Conservation (phyloP, 192 early-diverging fungal genomes). For the Coemansia sp. region DNA sequence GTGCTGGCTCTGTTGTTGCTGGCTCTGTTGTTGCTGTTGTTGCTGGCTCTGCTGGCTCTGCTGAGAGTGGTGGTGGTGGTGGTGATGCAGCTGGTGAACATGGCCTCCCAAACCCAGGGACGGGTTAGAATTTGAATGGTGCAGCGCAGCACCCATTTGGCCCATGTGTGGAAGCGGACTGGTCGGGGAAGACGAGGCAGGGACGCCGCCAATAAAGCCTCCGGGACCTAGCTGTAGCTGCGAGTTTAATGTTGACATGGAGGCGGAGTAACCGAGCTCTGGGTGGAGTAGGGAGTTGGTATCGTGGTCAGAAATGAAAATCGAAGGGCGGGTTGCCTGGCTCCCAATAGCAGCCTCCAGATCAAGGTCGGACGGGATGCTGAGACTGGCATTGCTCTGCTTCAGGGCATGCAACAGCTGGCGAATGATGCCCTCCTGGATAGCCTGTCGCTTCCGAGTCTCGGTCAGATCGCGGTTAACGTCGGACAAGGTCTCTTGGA, state of each 20-base stretch:
- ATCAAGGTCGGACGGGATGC: slow-evolving; percentile 46
- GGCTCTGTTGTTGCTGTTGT: slow-evolving; percentile 22
- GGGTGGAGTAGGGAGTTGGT: slow-evolving; percentile 53
- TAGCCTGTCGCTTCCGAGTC: slow-evolving; percentile 67
- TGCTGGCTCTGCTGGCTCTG: slow-evolving; percentile 11
- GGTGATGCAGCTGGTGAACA: slow-evolving; percentile 11
- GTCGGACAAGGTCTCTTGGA: slow-evolving; percentile 75
- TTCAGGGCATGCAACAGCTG: slow-evolving; percentile 61
- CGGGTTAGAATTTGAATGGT: slow-evolving; percentile 49
- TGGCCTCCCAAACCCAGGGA: slow-evolving; percentile 23
- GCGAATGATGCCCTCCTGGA: slow-evolving; percentile 70
- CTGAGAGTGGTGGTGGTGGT: slow-evolving; percentile 17
- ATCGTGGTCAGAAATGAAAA: slow-evolving; percentile 58
- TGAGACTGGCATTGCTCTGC: slow-evolving; percentile 34
- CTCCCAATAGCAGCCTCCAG: slow-evolving; percentile 48
- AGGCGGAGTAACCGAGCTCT: slow-evolving; percentile 49
- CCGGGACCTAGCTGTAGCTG: slow-evolving; percentile 49
- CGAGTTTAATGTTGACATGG: slow-evolving; percentile 45
- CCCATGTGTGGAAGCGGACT: slow-evolving; percentile 49
- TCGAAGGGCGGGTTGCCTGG: slow-evolving; percentile 52
- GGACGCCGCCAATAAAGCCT: slow-evolving; percentile 42
- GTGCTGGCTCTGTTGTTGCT: slow-evolving; percentile 21
- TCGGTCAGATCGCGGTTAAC: slow-evolving; percentile 76
- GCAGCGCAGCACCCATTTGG: slow-evolving; percentile 44
- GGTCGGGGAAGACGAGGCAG: slow-evolving; percentile 38